These are phyloP conservation scores for Pseudonectria foliicola DNA, from an alignment of 2,329 filamentous ascomycete genomes.

Conservation along the genomic window DNA sequence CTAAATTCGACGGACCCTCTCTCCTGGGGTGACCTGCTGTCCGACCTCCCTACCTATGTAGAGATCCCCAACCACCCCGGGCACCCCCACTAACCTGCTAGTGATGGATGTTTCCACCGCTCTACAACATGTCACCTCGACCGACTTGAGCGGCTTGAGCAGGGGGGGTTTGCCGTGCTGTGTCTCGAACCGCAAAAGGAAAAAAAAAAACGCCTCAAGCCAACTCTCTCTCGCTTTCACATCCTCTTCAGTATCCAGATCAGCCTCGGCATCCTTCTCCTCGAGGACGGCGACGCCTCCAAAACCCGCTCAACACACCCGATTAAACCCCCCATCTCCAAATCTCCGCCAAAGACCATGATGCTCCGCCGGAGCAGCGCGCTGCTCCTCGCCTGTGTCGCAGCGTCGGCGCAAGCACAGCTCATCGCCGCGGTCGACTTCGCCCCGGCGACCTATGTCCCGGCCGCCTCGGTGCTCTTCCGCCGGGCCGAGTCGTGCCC, in stretches of 20 bases:
- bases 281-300: background rate
- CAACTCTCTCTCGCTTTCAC: conserved; percentile 2
- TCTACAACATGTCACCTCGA: too few species aligned
- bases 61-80: too few species aligned
- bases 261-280: background rate
- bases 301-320: background rate
- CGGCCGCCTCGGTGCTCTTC: conserved; percentile 17
- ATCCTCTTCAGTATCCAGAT: background rate
- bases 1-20: too few species aligned
- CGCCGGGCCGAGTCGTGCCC: conserved; percentile 34
- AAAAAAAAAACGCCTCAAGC: too few species aligned
- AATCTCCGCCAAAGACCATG: conserved; percentile 3
- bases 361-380: conserved; percentile 14
- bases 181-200: too few species aligned
- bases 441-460: conserved; percentile 13
- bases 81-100: too few species aligned
- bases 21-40: too few species aligned
- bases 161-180: too few species aligned
- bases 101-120: too few species aligned
- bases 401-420: background rate
- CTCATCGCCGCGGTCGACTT: too few species aligned
- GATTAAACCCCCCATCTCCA: conserved; percentile 1
- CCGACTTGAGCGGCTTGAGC: too few species aligned
- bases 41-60: too few species aligned
- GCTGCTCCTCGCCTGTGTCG: background rate